These are phyloP conservation scores for Groenewaldozyma sp. DNA, from an alignment of 1,139 yeast species.

Conservation along the genomic window DNA sequence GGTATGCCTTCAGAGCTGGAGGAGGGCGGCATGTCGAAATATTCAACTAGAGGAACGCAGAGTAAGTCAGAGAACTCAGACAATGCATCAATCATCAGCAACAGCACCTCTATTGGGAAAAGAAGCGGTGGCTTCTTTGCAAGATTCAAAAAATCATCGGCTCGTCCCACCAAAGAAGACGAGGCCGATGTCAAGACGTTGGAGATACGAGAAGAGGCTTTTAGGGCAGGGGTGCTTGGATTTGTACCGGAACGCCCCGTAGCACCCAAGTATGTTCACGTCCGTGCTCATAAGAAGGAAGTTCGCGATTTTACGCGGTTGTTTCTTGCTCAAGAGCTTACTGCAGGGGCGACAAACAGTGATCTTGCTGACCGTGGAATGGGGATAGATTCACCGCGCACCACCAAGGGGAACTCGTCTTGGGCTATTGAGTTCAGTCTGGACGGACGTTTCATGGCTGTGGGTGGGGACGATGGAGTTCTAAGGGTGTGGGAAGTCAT, in stretches of 20 bases:
- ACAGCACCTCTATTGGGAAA: not conserved
- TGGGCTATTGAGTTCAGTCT: conserved; percentile 65
- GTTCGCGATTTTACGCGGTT: conserved; percentile 41
- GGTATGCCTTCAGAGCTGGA: too few species aligned
- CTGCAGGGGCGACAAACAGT: conserved; percentile 1
- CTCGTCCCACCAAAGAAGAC: conserved; percentile 21
- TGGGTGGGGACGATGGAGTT: conserved; percentile 67
- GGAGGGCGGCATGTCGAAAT: too few species aligned
- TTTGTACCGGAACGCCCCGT: conserved; percentile 24
- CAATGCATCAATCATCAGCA: not conserved
- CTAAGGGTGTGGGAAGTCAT: conserved; percentile 76
- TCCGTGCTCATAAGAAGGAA: conserved; percentile 28
- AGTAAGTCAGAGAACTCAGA: not conserved
- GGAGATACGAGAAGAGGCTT: conserved; percentile 27
- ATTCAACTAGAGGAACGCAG: too few species aligned
- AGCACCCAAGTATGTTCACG: conserved; percentile 31
- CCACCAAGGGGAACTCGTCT: conserved; percentile 23
- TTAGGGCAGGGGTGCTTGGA: conserved; percentile 28
- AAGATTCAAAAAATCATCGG: conserved; percentile 16
- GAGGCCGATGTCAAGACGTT: conserved; percentile 14
- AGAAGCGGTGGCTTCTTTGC: conserved; percentile 13
- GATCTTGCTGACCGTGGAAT: conserved; percentile 2
- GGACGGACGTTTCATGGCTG: conserved; percentile 77
- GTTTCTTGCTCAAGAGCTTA: conserved; percentile 74
- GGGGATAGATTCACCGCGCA: not conserved